These are phyloP conservation scores for Hypoxylon sp. DNA, from an alignment of 2,329 filamentous ascomycete species.

Conservation along the genomic window DNA sequence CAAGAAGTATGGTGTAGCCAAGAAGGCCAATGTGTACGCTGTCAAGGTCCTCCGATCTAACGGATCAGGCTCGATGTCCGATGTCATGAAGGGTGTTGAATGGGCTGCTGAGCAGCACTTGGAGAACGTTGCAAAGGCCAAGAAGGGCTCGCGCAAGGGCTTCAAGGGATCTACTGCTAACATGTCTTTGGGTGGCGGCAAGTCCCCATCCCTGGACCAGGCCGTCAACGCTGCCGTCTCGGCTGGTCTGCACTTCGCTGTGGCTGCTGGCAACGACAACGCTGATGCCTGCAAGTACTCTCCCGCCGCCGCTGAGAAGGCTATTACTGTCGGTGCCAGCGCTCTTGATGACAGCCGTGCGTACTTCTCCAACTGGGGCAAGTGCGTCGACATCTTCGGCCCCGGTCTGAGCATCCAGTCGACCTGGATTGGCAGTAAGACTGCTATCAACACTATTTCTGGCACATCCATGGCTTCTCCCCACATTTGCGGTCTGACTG, in stretches of 20 bases:
- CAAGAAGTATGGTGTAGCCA: slow-evolving; percentile 99
- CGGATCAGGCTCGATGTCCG: slow-evolving; percentile 97
- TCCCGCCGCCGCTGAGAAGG: slow-evolving; percentile 90
- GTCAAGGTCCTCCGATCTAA: slow-evolving; percentile 99
- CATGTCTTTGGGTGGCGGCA: slow-evolving; percentile 99
- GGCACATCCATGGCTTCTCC: slow-evolving; percentile 99
- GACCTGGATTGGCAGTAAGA: slow-evolving; percentile 97
- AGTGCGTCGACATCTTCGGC: slow-evolving; percentile 99
- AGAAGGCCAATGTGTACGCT: slow-evolving; percentile 96
- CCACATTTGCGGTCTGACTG: slow-evolving; percentile 94
- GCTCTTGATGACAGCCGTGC: slow-evolving; percentile 95
- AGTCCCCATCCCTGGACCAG: slow-evolving; percentile 90
- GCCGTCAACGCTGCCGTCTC: slow-evolving; percentile 95
- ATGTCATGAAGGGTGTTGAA: slow-evolving; percentile 98
- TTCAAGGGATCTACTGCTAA: slow-evolving; percentile 99
- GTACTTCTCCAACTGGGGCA: slow-evolving; percentile 99
- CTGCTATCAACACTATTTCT: slow-evolving; percentile 98
- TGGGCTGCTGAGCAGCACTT: slow-evolving; percentile 87
- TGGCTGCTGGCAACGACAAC: slow-evolving; percentile 98
- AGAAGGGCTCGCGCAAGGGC: slow-evolving; percentile 91
- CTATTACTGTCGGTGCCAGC: slow-evolving; percentile 95
- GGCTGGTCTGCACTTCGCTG: slow-evolving; percentile 95
- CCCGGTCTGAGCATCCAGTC: slow-evolving; percentile 97
- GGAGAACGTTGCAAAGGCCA: slow-evolving; percentile 81
- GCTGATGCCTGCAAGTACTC: slow-evolving; percentile 99